Percentiles rank a stretch among this genome's conserved stretches.
These are phyloP conservation scores for Blepharisma japonicum DNA, from an alignment of 73 alveolate genomes.

Conservation along the genomic window DNA sequence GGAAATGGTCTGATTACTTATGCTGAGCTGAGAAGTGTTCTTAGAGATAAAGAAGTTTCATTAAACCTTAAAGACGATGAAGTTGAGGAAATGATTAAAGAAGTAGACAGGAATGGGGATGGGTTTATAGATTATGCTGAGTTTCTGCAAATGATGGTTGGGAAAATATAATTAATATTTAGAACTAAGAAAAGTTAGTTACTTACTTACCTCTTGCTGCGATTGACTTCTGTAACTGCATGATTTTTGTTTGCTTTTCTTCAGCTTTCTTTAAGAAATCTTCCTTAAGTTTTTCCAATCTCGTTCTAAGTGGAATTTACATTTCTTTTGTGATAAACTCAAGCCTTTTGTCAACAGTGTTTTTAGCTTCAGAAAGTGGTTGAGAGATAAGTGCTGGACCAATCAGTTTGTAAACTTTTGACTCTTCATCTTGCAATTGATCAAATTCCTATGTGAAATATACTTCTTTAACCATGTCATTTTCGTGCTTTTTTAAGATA, in stretches of 20 bases:
- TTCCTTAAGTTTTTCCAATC: constrained; percentile 34
- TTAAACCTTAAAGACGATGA: constrained; percentile 42
- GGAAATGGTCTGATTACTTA: constrained; percentile 64
- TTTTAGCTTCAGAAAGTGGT: constrained; percentile 69
- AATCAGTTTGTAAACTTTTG: constrained; percentile 63
- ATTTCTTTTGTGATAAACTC: constrained; percentile 76
- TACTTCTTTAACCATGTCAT: constrained; percentile 72
- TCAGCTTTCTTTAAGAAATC: constrained; percentile 58
- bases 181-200: not conserved
- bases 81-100: constrained; percentile 33
- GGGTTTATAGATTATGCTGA: constrained; percentile 32
- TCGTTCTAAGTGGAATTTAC: constrained; percentile 32
- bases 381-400: constrained; percentile 81
- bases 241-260: constrained; percentile 55
- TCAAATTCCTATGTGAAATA: constrained; percentile 31
- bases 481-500: constrained; percentile 64
- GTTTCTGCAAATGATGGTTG: too few species aligned
- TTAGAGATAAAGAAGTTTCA: constrained; percentile 16
- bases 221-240: constrained; percentile 55
- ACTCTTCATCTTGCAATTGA: constrained; percentile 52
- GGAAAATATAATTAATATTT: not conserved
- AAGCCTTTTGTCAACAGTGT: constrained; percentile 71
- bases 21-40: constrained; percentile 57
- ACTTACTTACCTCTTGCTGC: constrained; percentile 7
- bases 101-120: constrained; percentile 48